Conservation (phyloP, 2,329 filamentous ascomycete genomes). For the Penicillium sp. region DNA sequence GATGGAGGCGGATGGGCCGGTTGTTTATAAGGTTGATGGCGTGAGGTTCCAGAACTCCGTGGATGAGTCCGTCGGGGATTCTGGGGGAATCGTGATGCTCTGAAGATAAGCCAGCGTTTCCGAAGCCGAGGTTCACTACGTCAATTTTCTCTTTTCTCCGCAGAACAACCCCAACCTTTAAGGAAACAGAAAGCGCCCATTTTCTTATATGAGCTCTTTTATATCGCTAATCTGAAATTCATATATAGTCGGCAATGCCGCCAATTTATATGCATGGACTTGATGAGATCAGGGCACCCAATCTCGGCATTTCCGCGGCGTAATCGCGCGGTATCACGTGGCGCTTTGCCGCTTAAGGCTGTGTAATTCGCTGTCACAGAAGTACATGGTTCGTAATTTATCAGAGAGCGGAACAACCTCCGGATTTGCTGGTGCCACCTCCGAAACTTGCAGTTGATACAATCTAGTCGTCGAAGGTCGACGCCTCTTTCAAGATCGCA, state of each 20-base stretch:
- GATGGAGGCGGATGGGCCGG: conserved; percentile 10
- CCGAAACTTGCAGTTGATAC: not conserved
- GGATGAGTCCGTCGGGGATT: conserved; percentile 29
- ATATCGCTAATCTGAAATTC: not conserved
- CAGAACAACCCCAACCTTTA: not conserved
- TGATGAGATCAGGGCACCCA: not conserved
- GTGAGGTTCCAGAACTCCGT: conserved; percentile 39
- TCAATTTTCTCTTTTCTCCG: conserved; percentile 22
- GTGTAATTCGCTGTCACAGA: conserved; percentile 11
- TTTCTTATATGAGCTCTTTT: not conserved
- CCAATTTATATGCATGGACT: not conserved
- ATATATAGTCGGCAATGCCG: not conserved
- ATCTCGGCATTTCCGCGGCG: conserved; percentile 4
- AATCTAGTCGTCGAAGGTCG: not conserved
- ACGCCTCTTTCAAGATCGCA: not conserved
- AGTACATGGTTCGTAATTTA: conserved; percentile 9
- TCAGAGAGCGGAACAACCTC: conserved; percentile 4
- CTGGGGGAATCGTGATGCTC: conserved; percentile 37
- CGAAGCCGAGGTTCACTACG: conserved; percentile 43
- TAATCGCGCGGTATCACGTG: conserved; percentile 8
- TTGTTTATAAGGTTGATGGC: conserved; percentile 22
- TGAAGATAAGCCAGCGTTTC: conserved; percentile 34
- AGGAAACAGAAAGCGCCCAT: not conserved
- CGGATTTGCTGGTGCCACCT: not conserved
- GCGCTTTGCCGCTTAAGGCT: not conserved